Conservation (phyloP, 2,329 filamentous ascomycete genomes). For the Aspergillus melleus region DNA sequence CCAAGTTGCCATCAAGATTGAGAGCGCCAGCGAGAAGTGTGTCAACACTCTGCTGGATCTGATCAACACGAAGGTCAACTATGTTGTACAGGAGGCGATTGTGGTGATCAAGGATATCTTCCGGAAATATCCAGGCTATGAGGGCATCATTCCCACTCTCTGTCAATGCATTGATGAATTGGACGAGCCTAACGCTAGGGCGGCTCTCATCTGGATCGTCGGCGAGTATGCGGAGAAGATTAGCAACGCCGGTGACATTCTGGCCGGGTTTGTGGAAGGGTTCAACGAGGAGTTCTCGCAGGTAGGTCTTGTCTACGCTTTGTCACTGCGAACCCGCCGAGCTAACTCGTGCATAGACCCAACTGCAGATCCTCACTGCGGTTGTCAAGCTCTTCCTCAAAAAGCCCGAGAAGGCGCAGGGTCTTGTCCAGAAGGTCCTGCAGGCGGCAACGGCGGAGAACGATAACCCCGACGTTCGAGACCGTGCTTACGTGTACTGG, state of each 20-base stretch:
- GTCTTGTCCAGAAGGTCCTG: conserved; percentile 88
- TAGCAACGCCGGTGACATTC: conserved; percentile 93
- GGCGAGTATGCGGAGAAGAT: conserved; percentile 99
- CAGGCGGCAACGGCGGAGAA: conserved; percentile 91
- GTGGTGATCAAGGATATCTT: conserved; percentile 99
- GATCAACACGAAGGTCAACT: conserved; percentile 97
- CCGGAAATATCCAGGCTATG: conserved; percentile 94
- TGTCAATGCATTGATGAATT: conserved; percentile 97
- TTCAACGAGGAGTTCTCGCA: conserved; percentile 97
- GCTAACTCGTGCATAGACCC: conserved; percentile 64
- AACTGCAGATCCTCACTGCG: conserved; percentile 94
- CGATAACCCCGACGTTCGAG: conserved; percentile 95
- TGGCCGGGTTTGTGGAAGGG: conserved; percentile 85
- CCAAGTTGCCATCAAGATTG: conserved; percentile 98
- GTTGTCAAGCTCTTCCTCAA: conserved; percentile 98
- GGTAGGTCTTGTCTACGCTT: conserved; percentile 49
- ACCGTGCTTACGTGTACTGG: conserved; percentile 98
- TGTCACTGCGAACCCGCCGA: not conserved
- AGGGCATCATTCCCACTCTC: conserved; percentile 93
- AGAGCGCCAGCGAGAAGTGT: conserved; percentile 89
- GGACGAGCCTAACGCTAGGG: conserved; percentile 88
- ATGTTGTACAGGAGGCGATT: conserved; percentile 96
- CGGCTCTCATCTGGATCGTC: conserved; percentile 96
- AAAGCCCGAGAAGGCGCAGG: conserved; percentile 88
- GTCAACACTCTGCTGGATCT: conserved; percentile 91